Evolutionary conservation across 257 asterid species (phyloP), one percentile per base, ranked within the genome.

Genomic region (Ligustrum vulgare): DNA sequence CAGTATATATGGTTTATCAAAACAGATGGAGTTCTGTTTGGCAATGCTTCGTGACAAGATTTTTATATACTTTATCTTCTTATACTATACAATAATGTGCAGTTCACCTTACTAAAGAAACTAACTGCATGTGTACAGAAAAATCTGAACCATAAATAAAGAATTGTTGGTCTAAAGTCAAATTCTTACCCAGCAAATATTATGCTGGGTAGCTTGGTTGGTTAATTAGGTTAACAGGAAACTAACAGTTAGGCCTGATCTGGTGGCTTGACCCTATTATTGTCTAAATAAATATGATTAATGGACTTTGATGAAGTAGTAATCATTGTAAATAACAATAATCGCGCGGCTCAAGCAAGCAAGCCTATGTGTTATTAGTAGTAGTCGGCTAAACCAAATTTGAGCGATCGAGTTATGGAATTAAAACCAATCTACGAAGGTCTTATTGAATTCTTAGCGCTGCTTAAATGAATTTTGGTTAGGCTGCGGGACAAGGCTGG

Each of bases 401-500:
- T 56, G 73, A 92, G 32, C 20, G 20, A 11, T 56, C 8, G 31
- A 20, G 60, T 35, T 8, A 8, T 5, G 37, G 37, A 5, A 35
- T 35, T 35, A 35, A 35, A 35, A 35, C 39, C 7, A 5, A 8
- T 35, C 7, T 28, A 28, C 31, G 31, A 28, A 28, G 31, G 31
- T 1, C 31, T 1, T 28, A 28, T 28, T 28, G 31, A 35, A 16
- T 47, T 47, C 0, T 47, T 47, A 47, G 10, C 7, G 6, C 25
- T 51, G 62, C 6, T 51, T 51, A 60, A 60, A 22, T 60, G 35
- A 34, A 25, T 65, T 67, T n/a, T 69, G 66, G 12, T 60, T 77
- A 94, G 98, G 96, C 35, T 88, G 90, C 60, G 98, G 97, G 62
- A 83, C 77, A 49, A 89, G 78, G 84, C 85, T 94, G 18, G 97